phyloP scores from a whole-genome alignment of 257 asterid species.

The Solanum megistacrolobum region DNA sequence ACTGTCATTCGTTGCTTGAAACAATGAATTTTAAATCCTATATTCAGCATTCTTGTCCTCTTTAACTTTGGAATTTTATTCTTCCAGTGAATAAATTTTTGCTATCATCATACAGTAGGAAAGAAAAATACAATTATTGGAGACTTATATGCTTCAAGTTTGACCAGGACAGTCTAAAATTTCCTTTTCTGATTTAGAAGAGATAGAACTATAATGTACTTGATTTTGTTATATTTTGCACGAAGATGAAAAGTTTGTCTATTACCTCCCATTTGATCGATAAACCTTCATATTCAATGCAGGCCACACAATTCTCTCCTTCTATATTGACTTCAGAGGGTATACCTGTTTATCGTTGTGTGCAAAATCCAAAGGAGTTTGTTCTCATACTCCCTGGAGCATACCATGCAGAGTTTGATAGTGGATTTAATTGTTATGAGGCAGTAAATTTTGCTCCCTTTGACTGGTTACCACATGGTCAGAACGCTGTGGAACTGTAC shows the following conservation, averaged over 20 bases:
- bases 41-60: neutral
- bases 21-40: neutral
- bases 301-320: conserved; percentile 69
- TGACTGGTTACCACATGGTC: conserved; percentile 85
- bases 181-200: neutral
- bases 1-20: neutral
- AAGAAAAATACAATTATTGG: neutral
- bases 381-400: conserved; percentile 66
- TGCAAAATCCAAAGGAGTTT: conserved; percentile 60
- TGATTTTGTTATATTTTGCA: neutral
- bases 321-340: conserved; percentile 51
- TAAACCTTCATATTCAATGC: conserved; percentile 12
- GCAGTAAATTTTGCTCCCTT: conserved; percentile 64
- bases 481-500: conserved; percentile 43
- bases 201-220: neutral
- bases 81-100: neutral
- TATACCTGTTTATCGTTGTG: conserved; percentile 72
- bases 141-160: neutral
- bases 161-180: neutral
- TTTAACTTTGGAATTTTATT: neutral
- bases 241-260: neutral
- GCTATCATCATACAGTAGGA: neutral
- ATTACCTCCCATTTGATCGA: neutral
- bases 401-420: conserved; percentile 53
- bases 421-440: conserved; percentile 81